Evolutionary conservation across 2,329 filamentous ascomycete species (phyloP).

Genomic region (Epichloe coenophiala): DNA sequence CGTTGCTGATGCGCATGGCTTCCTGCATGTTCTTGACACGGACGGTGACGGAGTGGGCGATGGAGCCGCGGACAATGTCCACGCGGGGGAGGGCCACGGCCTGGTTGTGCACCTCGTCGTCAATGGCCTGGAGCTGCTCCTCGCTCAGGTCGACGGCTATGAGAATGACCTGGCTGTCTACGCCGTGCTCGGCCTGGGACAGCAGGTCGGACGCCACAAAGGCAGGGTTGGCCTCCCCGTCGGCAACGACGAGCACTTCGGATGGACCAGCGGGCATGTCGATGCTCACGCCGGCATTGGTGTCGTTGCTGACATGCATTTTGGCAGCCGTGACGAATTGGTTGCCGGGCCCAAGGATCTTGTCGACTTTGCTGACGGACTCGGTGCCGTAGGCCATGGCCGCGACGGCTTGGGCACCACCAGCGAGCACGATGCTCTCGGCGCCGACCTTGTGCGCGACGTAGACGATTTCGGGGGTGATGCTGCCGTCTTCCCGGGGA

Average conservation of each 20-base stretch:
- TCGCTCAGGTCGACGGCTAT: slow-evolving; percentile 73
- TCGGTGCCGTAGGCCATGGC: slow-evolving; percentile 97
- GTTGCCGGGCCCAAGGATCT: slow-evolving; percentile 94
- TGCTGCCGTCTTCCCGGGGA: slow-evolving; percentile 73
- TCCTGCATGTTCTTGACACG: slow-evolving; percentile 56
- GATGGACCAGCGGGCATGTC: slow-evolving; percentile 98
- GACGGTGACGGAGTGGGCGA: slow-evolving; percentile 84
- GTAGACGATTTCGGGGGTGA: slow-evolving; percentile 92
- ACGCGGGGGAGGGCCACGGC: slow-evolving; percentile 78
- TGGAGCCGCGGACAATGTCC: slow-evolving; percentile 85
- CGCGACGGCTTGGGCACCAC: slow-evolving; percentile 88
- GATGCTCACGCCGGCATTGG: slow-evolving; percentile 85
- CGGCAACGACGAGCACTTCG: slow-evolving; percentile 91
- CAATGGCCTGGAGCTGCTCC: slow-evolving; percentile 63
- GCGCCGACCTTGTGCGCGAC: slow-evolving; percentile 93
- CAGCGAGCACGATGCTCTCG: slow-evolving; percentile 88
- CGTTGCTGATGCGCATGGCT: slow-evolving; percentile 74
- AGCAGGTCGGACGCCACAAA: slow-evolving; percentile 93
- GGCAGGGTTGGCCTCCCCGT: slow-evolving; percentile 74
- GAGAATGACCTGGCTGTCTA: slow-evolving; percentile 88
- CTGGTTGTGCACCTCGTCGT: slow-evolving; percentile 81
- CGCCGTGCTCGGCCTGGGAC: slow-evolving; percentile 91
- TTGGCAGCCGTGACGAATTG: slow-evolving; percentile 98
- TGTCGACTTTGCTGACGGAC: slow-evolving; percentile 90
- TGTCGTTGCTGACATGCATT: slow-evolving; percentile 97